phyloP scores from a whole-genome alignment of 306 rosid genomes.

The Corylus avellana region DNA sequence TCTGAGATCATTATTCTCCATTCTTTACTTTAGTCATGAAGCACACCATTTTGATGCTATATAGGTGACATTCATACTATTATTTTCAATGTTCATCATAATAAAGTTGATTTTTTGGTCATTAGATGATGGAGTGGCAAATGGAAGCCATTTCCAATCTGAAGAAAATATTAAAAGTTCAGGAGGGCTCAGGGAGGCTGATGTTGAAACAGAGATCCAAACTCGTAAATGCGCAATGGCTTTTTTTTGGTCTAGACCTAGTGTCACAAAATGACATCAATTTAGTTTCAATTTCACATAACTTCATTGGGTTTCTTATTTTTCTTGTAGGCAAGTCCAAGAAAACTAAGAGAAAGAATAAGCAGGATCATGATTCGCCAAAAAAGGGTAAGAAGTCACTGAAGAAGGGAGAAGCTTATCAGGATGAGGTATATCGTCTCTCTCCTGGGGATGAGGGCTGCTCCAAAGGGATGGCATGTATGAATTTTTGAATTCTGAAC shows the following conservation, averaged over 20 bases:
- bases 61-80: neutral
- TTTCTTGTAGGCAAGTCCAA: slow-evolving; percentile 55
- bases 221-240: slow-evolving; percentile 8
- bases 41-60: neutral
- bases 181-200: slow-evolving; percentile 21
- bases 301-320: neutral
- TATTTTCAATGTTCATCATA: neutral
- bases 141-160: slow-evolving; percentile 13
- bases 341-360: slow-evolving; percentile 50
- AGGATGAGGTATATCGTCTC: slow-evolving; percentile 38
- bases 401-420: slow-evolving; percentile 26
- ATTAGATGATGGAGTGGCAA: slow-evolving; percentile 23
- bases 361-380: slow-evolving; percentile 17
- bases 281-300: slow-evolving; percentile 2
- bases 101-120: neutral
- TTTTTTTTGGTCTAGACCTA: slow-evolving; percentile 3
- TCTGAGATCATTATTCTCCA: neutral
- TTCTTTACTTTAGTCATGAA: neutral
- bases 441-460: slow-evolving; percentile 42
- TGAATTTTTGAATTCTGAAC: slow-evolving; percentile 13
- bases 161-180: slow-evolving; percentile 15
- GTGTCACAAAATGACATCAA: slow-evolving; percentile 10
- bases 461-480: slow-evolving; percentile 60
- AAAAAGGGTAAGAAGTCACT: slow-evolving; percentile 28
- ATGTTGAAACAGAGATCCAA: slow-evolving; percentile 14